Percentiles rank a stretch among this genome's conserved stretches.
Evolutionary conservation across 2,329 filamentous ascomycete species (phyloP).

Genomic region (Cladophialophora yegresii): DNA sequence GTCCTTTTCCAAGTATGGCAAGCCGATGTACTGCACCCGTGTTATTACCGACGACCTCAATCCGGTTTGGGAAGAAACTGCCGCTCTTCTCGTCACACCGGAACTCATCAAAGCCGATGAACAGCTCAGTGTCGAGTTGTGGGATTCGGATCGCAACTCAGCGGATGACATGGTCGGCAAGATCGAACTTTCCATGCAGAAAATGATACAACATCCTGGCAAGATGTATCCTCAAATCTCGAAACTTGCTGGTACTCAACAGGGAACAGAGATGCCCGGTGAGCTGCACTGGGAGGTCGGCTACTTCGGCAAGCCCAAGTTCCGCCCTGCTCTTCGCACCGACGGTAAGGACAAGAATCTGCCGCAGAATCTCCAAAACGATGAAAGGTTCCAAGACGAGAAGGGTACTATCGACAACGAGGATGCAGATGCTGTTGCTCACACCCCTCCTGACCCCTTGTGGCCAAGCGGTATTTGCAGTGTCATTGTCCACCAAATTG

Average conservation of each 20-base stretch:
- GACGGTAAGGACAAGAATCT: constrained; percentile 81
- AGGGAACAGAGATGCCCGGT: constrained; percentile 85
- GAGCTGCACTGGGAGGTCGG: constrained; percentile 95
- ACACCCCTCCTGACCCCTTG: constrained; percentile 91
- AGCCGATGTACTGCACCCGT: constrained; percentile 95
- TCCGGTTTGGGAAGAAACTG: constrained; percentile 86
- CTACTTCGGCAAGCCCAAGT: constrained; percentile 88
- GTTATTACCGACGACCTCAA: constrained; percentile 95
- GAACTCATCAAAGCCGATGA: constrained; percentile 93
- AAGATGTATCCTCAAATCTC: constrained; percentile 90
- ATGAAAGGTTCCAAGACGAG: constrained; percentile 81
- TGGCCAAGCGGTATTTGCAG: constrained; percentile 91
- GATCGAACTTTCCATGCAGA: constrained; percentile 88
- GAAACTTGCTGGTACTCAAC: constrained; percentile 77
- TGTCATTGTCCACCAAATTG: constrained; percentile 88
- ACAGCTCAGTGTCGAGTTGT: constrained; percentile 87
- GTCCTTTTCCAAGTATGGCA: constrained; percentile 92
- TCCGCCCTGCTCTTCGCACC: constrained; percentile 79
- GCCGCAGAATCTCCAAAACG: constrained; percentile 70
- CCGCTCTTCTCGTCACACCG: constrained; percentile 80
- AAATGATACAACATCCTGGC: constrained; percentile 90
- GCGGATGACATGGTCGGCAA: constrained; percentile 96
- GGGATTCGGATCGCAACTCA: constrained; percentile 91
- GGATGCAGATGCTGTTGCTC: constrained; percentile 79
- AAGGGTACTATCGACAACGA: constrained; percentile 72